phyloP scores from a whole-genome alignment of 768 basidiomycete genomes.

The Leccinum uliginosum region DNA sequence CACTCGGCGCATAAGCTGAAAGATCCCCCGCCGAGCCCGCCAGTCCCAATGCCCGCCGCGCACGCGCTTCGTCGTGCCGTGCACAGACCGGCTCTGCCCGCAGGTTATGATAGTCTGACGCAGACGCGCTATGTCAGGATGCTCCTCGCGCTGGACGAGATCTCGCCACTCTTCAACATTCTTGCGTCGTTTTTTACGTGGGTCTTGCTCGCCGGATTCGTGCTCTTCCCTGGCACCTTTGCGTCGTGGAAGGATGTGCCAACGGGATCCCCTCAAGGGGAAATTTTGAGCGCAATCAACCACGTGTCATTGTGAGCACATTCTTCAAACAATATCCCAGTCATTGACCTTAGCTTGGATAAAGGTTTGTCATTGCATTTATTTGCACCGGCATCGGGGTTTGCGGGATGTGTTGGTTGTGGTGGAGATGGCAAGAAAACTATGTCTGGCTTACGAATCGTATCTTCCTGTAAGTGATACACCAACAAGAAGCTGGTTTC shows the following conservation, averaged over 20 bases:
- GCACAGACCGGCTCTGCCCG: conserved; percentile 21
- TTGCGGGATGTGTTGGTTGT: conserved; percentile 52
- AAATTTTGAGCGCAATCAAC: conserved; percentile 36
- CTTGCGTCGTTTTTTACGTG: conserved; percentile 58
- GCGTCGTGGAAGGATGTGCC: conserved; percentile 34
- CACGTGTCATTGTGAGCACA: conserved; percentile 43
- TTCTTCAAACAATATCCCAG: not conserved
- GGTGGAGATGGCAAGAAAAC: conserved; percentile 57
- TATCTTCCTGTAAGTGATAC: conserved; percentile 46
- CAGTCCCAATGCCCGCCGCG: conserved; percentile 7
- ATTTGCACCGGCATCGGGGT: conserved; percentile 51
- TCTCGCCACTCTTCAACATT: conserved; percentile 46
- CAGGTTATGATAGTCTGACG: conserved; percentile 17
- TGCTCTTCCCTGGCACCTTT: conserved; percentile 62
- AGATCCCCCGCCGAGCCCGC: not conserved
- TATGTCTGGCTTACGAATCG: conserved; percentile 57
- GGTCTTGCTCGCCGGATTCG: conserved; percentile 59
- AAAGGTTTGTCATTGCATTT: conserved; percentile 51
- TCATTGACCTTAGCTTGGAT: conserved; percentile 1
- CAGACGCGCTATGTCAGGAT: conserved; percentile 56
- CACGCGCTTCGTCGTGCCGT: conserved; percentile 15
- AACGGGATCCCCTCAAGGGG: conserved; percentile 28
- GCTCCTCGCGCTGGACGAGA: conserved; percentile 57
- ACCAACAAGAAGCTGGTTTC: not conserved
- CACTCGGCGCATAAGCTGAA: not conserved